Evolutionary conservation across 2,329 filamentous ascomycete species (phyloP).

Genomic region (Chaetomium strumarium): DNA sequence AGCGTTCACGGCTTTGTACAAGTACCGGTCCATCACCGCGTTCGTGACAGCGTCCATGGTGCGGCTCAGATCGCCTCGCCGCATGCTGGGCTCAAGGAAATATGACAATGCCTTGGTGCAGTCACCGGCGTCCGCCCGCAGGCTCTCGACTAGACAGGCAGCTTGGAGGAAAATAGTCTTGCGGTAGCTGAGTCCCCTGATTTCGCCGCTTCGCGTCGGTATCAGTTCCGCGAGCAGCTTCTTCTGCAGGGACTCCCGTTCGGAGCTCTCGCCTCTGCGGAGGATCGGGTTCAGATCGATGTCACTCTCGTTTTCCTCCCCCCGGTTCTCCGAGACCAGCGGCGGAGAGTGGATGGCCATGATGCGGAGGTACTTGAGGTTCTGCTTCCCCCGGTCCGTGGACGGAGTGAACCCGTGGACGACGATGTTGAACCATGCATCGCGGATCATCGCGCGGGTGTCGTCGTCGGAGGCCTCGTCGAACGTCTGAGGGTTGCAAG

Average conservation of each 20-base stretch:
- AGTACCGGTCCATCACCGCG: constrained; percentile 73
- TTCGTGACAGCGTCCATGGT: constrained; percentile 59
- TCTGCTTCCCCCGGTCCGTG: constrained; percentile 66
- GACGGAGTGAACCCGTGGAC: constrained; percentile 81
- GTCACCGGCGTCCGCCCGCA: constrained; percentile 80
- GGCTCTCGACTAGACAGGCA: constrained; percentile 79
- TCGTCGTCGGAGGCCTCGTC: constrained; percentile 56
- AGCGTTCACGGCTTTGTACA: constrained; percentile 67
- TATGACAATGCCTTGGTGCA: constrained; percentile 87
- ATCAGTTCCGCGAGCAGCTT: constrained; percentile 67
- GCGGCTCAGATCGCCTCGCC: constrained; percentile 55
- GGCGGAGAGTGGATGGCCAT: constrained; percentile 85
- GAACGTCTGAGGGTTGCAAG: constrained; percentile 52
- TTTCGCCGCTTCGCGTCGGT: constrained; percentile 69
- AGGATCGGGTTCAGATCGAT: constrained; percentile 95
- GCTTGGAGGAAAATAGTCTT: constrained; percentile 91
- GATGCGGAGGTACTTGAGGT: constrained; percentile 70
- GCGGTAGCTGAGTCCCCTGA: constrained; percentile 77
- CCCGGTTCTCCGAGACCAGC: constrained; percentile 79
- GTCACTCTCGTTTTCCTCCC: constrained; percentile 88
- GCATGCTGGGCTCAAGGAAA: constrained; percentile 87
- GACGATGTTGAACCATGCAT: constrained; percentile 97
- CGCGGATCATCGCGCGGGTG: constrained; percentile 66
- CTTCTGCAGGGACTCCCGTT: constrained; percentile 75
- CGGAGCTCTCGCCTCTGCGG: constrained; percentile 74